These are phyloP conservation scores for Salvia hispanica DNA, from an alignment of 257 asterid species.

Conservation along the genomic window DNA sequence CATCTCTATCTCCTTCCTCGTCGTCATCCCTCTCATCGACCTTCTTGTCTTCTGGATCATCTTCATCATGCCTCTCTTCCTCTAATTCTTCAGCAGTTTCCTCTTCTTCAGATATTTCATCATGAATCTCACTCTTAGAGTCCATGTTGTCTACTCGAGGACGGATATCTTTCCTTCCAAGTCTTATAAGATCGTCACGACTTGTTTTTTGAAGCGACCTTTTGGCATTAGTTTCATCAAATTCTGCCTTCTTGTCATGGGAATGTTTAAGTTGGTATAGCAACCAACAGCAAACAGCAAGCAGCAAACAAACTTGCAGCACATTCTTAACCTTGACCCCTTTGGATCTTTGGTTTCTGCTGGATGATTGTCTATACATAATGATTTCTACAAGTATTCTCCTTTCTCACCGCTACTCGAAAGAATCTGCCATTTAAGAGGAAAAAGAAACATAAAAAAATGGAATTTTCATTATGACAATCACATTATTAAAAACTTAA, in stretches of 20 bases:
- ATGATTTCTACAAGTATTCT: conserved; percentile 34
- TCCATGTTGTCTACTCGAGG: conserved; percentile 41
- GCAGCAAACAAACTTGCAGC: conserved; percentile 71
- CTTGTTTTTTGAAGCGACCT: conserved; percentile 28
- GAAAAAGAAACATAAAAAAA: conserved; percentile 8
- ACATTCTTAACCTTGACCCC: conserved; percentile 64
- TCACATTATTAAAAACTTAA: neutral
- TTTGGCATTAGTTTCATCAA: conserved; percentile 59
- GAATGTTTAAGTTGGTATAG: conserved; percentile 90
- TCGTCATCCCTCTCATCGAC: conserved; percentile 57
- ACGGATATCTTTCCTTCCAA: conserved; percentile 73
- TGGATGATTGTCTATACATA: conserved; percentile 79
- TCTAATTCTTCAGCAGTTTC: conserved; percentile 49
- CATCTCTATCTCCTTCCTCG: conserved; percentile 44
- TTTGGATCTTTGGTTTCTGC: conserved; percentile 75
- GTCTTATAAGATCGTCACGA: conserved; percentile 42
- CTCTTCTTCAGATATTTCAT: conserved; percentile 52
- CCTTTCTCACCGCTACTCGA: conserved; percentile 18
- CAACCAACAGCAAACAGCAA: conserved; percentile 90
- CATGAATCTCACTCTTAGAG: conserved; percentile 38
- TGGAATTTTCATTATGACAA: neutral
- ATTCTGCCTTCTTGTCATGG: conserved; percentile 72
- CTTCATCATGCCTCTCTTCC: conserved; percentile 52
- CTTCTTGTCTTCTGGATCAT: conserved; percentile 51
- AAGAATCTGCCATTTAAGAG: conserved; percentile 32